A percentile compares a stretch with the other conserved stretches of the same genome.
Conservation (phyloP, 73 alveolate species). For the Paramecium octaurelia region DNA sequence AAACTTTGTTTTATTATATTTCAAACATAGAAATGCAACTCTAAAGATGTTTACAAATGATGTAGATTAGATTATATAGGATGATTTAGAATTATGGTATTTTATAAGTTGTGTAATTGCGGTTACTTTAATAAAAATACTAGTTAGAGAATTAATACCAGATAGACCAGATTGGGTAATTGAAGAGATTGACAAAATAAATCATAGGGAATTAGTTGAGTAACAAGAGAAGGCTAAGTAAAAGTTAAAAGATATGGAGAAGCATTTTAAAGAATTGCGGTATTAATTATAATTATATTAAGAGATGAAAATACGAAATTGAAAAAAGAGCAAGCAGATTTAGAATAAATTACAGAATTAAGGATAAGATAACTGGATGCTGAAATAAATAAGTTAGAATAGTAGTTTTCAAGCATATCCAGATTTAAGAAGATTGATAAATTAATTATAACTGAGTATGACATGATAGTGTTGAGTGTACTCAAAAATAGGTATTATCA, state of each 20-base stretch:
- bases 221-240: background rate
- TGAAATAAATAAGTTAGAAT: background rate
- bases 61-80: background rate
- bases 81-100: constrained; percentile 13
- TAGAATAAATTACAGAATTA: background rate
- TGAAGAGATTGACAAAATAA: constrained; percentile 31
- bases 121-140: background rate
- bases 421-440: background rate
- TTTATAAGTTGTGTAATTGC: background rate
- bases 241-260: background rate
- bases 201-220: background rate
- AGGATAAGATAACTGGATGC: background rate
- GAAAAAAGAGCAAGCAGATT: background rate
- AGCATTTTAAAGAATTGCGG: background rate
- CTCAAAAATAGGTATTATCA: background rate
- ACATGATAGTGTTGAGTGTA: background rate
- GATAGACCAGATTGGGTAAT: constrained; percentile 46
- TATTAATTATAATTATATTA: background rate
- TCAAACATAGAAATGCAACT: background rate
- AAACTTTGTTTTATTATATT: background rate
- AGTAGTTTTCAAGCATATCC: background rate
- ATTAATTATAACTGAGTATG: constrained; percentile 8
- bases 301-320: background rate
- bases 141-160: background rate
- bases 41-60: background rate